A percentile compares a stretch with the other conserved stretches of the same genome.
These are phyloP conservation scores for Adansonia grandidieri DNA, from an alignment of 441 rosid species.

Conservation along the genomic window DNA sequence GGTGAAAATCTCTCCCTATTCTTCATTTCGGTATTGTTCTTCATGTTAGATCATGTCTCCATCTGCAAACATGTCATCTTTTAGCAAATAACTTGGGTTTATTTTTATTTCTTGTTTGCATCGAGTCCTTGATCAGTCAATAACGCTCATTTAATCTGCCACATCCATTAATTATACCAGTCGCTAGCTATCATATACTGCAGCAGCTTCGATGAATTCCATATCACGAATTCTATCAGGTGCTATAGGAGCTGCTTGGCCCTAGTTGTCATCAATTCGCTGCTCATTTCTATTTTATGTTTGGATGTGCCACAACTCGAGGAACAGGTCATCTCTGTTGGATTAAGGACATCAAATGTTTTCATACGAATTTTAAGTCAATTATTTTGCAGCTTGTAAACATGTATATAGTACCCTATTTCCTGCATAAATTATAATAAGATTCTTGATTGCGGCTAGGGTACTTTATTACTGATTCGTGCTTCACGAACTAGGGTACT, in stretches of 20 bases:
- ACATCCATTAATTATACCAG: neutral
- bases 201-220: neutral
- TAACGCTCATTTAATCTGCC: neutral
- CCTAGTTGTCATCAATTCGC: neutral
- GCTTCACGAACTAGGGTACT: neutral
- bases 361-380: neutral
- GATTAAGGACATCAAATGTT: neutral
- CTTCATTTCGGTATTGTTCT: neutral
- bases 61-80: neutral
- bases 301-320: neutral
- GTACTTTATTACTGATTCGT: neutral
- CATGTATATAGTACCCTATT: neutral
- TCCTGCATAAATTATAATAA: neutral
- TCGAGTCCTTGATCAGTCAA: neutral
- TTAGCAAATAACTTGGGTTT: neutral
- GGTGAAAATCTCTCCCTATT: neutral
- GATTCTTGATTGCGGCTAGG: neutral
- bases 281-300: neutral
- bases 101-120: neutral
- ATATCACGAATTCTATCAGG: neutral
- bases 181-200: no score
- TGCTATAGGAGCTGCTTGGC: neutral
- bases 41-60: neutral
- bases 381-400: neutral
- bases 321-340: neutral